Base-by-base conservation (phyloP, 2,329 filamentous ascomycete species). In the Stachybotrys chartarum region DNA sequence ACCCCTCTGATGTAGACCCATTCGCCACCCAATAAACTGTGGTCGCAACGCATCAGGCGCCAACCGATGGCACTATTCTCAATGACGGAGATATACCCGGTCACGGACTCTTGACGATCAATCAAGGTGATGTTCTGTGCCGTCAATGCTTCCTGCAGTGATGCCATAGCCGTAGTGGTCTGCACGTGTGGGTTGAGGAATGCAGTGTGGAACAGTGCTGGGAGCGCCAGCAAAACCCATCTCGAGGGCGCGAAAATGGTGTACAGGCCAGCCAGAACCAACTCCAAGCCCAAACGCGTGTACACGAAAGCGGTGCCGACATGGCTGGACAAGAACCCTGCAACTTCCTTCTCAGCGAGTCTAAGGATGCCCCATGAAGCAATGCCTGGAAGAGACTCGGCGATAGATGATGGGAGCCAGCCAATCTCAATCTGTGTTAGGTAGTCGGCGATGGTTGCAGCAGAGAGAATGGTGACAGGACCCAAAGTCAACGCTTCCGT, bases 21-120 rank as follows among this genome's bases (percentile, higher is more conserved):
- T 71, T 97, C 89, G 42, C 94, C 94, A 46, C 94, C 94, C 1
- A 99, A 80, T 35, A 99, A 78, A 65, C 91, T 96, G 70, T 99
- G 94, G 65, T 97, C 94, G 69, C 91, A 97, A 57, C 94, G 84
- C 79, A 99, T 83, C 16, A 92, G 84, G 1, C 91, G 83, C 71
- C 90, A 97, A 1, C 85, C 82, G 45, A 83, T 78, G 6, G 85
- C 72, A 7, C 79, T 67, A 67, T 85, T 94, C 61, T 99, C 90
- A 30, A 97, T 69, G 1, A 99, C 90, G 0, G 93, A 96, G 48
- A 99, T 78, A 66, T 99, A 97, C 7, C 94, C 94, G 0, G 94
- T 97, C 51, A 88, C 72, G 0, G 91, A 96, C 70, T 97, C 94
- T 60, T 83, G 80, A 11, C 94, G 85, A 51, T 91, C 92, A 49